These are phyloP conservation scores for Calonectria fujianensis DNA, from an alignment of 2,329 filamentous ascomycete species.

Conservation along the genomic window DNA sequence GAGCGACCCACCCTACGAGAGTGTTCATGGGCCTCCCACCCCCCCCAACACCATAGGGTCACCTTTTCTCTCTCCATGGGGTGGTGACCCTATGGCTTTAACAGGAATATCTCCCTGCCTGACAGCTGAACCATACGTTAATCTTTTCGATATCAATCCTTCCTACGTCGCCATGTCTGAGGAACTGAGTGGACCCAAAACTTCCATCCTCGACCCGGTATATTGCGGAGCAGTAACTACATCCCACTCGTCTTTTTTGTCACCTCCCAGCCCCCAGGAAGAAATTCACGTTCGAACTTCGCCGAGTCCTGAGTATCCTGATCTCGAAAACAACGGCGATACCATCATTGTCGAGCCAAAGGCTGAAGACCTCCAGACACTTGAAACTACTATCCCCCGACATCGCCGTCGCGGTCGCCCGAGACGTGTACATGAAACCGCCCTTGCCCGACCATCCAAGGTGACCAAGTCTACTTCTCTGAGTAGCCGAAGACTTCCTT, in stretches of 20 bases:
- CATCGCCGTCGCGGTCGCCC: slow-evolving; percentile 40
- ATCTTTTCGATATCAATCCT: slow-evolving; percentile 45
- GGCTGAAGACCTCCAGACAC: slow-evolving; percentile 31
- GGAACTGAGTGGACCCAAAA: slow-evolving; percentile 17
- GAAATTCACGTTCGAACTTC: slow-evolving; percentile 24
- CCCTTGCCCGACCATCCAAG: slow-evolving; percentile 21
- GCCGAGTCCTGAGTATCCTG: slow-evolving; percentile 37
- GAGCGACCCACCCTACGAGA: slow-evolving; percentile 43
- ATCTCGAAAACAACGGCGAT: slow-evolving; percentile 35
- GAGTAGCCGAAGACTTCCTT: slow-evolving; percentile 34
- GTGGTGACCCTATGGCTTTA: slow-evolving; percentile 36
- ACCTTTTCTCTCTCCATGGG: slow-evolving; percentile 39
- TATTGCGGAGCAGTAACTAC: background rate
- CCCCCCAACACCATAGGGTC: slow-evolving; percentile 43
- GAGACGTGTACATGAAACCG: slow-evolving; percentile 34
- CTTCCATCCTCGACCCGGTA: slow-evolving; percentile 33
- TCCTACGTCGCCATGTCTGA: background rate
- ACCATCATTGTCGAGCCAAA: slow-evolving; percentile 9
- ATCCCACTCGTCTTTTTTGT: background rate
- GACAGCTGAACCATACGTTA: slow-evolving; percentile 40
- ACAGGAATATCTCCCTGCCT: slow-evolving; percentile 38
- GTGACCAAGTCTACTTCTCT: slow-evolving; percentile 36
- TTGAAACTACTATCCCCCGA: background rate
- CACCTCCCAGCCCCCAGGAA: slow-evolving; percentile 9
- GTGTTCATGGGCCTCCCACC: slow-evolving; percentile 45